These are phyloP conservation scores for Saccharomycopsis selenospora DNA, from an alignment of 805 yeast genomes.

Conservation along the genomic window DNA sequence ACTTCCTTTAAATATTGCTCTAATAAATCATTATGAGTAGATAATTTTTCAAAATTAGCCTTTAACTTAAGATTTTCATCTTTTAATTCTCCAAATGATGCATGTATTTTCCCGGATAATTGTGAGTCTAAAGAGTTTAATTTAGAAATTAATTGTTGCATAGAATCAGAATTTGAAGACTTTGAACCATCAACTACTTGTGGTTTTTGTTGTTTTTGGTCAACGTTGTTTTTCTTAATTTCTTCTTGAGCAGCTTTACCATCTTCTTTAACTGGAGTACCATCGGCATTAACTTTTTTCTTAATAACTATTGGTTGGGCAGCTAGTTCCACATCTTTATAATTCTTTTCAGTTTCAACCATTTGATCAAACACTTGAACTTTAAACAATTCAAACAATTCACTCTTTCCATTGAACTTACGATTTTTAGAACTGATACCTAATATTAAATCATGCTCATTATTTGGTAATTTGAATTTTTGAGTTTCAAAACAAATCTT, in stretches of 20 bases:
- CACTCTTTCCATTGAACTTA: slow-evolving; percentile 32
- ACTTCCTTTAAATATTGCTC: slow-evolving; percentile 21
- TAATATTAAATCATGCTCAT: slow-evolving; percentile 33
- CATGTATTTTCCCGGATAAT: slow-evolving; percentile 21
- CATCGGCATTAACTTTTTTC: slow-evolving; percentile 32
- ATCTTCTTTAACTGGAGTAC: slow-evolving; percentile 21
- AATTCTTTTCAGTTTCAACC: slow-evolving; percentile 47
- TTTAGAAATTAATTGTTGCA: slow-evolving; percentile 17
- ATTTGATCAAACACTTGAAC: slow-evolving; percentile 44
- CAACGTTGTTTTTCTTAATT: neutral
- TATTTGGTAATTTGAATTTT: slow-evolving; percentile 38
- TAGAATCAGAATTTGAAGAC: neutral
- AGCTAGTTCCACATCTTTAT: slow-evolving; percentile 46
- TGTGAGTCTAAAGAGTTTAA: slow-evolving; percentile 23
- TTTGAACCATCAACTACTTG: neutral
- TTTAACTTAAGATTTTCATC: slow-evolving; percentile 24
- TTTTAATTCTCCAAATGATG: slow-evolving; percentile 23
- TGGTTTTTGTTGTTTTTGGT: neutral
- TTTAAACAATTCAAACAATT: slow-evolving; percentile 58
- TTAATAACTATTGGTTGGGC: slow-evolving; percentile 40
- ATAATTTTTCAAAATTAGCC: slow-evolving; percentile 23
- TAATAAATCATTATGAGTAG: slow-evolving; percentile 16
- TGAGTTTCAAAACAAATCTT: slow-evolving; percentile 62
- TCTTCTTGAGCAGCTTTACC: neutral
- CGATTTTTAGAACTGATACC: slow-evolving; percentile 49